phyloP scores from a whole-genome alignment of 306 rosid species.

The Trifolium dubium region DNA sequence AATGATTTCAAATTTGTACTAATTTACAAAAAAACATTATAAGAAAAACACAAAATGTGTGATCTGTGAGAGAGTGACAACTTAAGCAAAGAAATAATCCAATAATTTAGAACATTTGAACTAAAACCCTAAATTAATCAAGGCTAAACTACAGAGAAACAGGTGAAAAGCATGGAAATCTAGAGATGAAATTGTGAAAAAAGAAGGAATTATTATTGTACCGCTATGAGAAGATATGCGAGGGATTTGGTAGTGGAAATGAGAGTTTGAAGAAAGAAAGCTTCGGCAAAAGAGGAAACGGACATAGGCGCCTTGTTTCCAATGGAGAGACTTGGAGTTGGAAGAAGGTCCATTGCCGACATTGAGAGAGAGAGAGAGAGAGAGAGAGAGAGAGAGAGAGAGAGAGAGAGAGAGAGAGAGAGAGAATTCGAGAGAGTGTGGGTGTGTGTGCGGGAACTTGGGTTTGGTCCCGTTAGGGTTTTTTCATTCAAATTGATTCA shows the following conservation, averaged over 20 bases:
- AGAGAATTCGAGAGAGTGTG: neutral
- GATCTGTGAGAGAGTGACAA: neutral
- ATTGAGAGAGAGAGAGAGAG: neutral
- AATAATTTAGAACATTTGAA: neutral
- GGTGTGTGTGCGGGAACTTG: constrained; percentile 40
- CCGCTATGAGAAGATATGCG: constrained; percentile 59
- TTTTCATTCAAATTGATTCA: constrained; percentile 35
- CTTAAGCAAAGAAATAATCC: neutral
- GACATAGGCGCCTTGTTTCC: constrained; percentile 37
- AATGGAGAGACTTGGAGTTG: constrained; percentile 21
- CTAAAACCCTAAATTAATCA: constrained; percentile 11
- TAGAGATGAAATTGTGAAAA: neutral
- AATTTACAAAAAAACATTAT: neutral
- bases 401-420: neutral
- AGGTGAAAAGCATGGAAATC: neutral
- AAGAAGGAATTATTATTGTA: constrained; percentile 16
- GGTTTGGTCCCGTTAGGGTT: constrained; percentile 63
- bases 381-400: neutral
- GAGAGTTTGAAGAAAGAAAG: constrained; percentile 52
- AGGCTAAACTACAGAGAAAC: neutral
- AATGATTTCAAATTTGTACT: too few species aligned
- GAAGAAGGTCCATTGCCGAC: constrained; percentile 54
- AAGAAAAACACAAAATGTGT: neutral
- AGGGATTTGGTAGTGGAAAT: constrained; percentile 56
- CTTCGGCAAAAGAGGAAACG: constrained; percentile 49